Conservation (phyloP, 2,329 filamentous ascomycete genomes). For the Epichloe brachyelytri region DNA sequence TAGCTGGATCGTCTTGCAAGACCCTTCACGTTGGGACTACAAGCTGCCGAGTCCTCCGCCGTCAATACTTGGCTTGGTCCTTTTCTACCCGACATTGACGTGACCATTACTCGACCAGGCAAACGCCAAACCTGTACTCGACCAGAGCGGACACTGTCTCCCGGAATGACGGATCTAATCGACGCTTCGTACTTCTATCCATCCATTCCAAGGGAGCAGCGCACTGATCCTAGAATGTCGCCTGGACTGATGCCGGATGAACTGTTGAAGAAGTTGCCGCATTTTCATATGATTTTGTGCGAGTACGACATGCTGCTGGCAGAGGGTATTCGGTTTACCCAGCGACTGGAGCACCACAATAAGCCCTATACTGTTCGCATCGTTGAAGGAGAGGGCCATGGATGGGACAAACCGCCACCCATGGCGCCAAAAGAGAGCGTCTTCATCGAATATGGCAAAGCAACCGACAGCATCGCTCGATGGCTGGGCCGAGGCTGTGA, state of each 20-base stretch:
- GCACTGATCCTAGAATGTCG: slow-evolving; percentile 42
- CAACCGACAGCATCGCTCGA: slow-evolving; percentile 25
- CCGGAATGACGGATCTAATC: slow-evolving; percentile 47
- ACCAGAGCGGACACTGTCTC: slow-evolving; percentile 46
- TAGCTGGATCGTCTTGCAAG: slow-evolving; percentile 31
- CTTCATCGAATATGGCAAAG: slow-evolving; percentile 31
- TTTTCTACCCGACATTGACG: slow-evolving; percentile 52
- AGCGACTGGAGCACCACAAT: slow-evolving; percentile 32
- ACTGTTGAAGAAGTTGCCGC: slow-evolving; percentile 37
- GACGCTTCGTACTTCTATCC: slow-evolving; percentile 49
- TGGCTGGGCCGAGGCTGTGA: slow-evolving; percentile 29
- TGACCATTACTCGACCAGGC: slow-evolving; percentile 40
- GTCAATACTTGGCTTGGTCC: slow-evolving; percentile 36
- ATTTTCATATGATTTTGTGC: slow-evolving; percentile 46
- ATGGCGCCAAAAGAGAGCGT: slow-evolving; percentile 31
- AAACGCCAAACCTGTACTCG: slow-evolving; percentile 40
- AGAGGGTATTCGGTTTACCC: slow-evolving; percentile 48
- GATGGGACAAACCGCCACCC: slow-evolving; percentile 35
- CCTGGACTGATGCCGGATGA: slow-evolving; percentile 43
- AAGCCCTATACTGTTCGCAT: slow-evolving; percentile 27
- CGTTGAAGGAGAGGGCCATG: slow-evolving; percentile 32
- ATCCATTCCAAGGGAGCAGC: slow-evolving; percentile 28
- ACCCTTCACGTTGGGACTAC: slow-evolving; percentile 28
- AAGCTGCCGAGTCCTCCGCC: slow-evolving; percentile 26
- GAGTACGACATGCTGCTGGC: slow-evolving; percentile 53